Base-by-base conservation (phyloP, 768 basidiomycete genomes). In the Royoungia palumana region DNA sequence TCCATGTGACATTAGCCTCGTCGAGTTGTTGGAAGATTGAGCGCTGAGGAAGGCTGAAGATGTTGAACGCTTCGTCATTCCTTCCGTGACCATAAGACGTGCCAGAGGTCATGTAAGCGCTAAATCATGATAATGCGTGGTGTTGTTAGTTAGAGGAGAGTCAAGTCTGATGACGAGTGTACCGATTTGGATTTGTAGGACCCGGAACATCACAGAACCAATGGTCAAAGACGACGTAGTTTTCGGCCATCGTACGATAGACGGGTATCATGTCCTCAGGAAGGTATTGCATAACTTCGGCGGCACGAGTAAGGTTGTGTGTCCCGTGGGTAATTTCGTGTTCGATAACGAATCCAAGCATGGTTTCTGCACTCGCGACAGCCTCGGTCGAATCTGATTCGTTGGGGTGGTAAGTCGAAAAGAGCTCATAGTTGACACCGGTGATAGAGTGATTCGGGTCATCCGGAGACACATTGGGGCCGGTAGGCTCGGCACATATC, bases 21-120 rank as follows among this genome's bases (percentile, higher is more conserved):
- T 62, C 62, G 39, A 62, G 56, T 13, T 62, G 61, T 20, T 62
- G 61, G 20, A 62, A 62, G 27, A 62, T 64, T 34, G 62, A 62
- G 5, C 61, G 58, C 13, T 64, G 62, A 6, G 61, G 61, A 13
- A 62, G 55, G 6, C 53, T 59, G 41, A 58, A 62, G 17, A 53
- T 11, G 1, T 39, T 2, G 49, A 64, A 62, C 6, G 58, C 22
- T 6, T 1, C 9, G 4, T 62, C 30, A 25, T 62, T 62, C 9
- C 3, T 40, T 14, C 61, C 61, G 16, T 64, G 61, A 5, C 61
- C 61, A n/a, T 62, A 9, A 5, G 61, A 62, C 3, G 62, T 64
- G 35, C 61, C 61, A 39, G 61, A 62, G n/a, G 61, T 62, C 6
- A 62, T 58, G 34, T 62, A 62, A 3, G 61, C 61, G 2, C 61